phyloP scores from a whole-genome alignment of 2,329 filamentous ascomycete genomes.

The Arachnomyces sp. region DNA sequence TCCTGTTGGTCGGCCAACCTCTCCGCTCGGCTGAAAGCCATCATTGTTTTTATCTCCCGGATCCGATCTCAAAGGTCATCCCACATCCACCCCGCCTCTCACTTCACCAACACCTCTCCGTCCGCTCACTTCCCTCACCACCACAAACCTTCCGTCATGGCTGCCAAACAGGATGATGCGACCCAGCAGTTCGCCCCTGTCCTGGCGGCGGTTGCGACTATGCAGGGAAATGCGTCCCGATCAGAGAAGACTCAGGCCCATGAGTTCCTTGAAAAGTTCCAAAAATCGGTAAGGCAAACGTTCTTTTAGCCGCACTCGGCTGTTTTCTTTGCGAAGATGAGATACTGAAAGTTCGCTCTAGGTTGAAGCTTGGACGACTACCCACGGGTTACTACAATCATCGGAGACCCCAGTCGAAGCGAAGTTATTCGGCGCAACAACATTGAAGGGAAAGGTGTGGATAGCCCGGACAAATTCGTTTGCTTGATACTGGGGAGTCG shows the following conservation, averaged over 20 bases:
- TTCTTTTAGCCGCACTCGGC: neutral
- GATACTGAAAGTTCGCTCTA: slow-evolving; percentile 33
- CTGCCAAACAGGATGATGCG: slow-evolving; percentile 52
- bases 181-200: slow-evolving; percentile 74
- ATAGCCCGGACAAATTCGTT: slow-evolving; percentile 6
- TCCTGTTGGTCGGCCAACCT: too few species aligned
- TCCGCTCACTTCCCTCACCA: slow-evolving; percentile 8
- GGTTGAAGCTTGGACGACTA: slow-evolving; percentile 85
- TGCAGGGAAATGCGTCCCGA: slow-evolving; percentile 74
- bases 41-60: too few species aligned
- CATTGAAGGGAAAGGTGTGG: slow-evolving; percentile 90
- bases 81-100: slow-evolving; percentile 9
- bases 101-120: slow-evolving; percentile 20
- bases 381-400: slow-evolving; percentile 77
- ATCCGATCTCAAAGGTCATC: neutral
- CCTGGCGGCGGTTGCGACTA: slow-evolving; percentile 78
- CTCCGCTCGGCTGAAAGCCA: too few species aligned
- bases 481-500: slow-evolving; percentile 7
- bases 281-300: slow-evolving; percentile 75
- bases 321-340: slow-evolving; percentile 1
- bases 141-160: slow-evolving; percentile 47
- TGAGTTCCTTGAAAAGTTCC: slow-evolving; percentile 84
- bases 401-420: slow-evolving; percentile 67
- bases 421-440: slow-evolving; percentile 92
- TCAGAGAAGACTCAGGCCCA: slow-evolving; percentile 83